Evolutionary conservation across 805 yeast species (phyloP).

Genomic region (Spathaspora girioi): DNA sequence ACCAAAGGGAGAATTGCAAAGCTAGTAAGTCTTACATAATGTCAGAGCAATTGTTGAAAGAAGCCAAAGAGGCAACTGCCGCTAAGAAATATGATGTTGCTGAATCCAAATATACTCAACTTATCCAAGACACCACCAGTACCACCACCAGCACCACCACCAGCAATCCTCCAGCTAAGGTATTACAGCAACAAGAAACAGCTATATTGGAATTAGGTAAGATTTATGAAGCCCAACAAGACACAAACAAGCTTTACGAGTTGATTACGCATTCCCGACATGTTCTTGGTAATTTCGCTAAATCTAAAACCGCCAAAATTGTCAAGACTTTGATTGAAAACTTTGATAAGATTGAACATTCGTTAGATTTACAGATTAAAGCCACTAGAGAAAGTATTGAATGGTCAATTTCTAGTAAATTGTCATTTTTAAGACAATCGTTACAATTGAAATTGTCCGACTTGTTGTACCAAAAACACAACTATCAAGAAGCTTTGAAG

Average conservation of each 20-base stretch:
- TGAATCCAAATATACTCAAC: slow-evolving; percentile 52
- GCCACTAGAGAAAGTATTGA: slow-evolving; percentile 77
- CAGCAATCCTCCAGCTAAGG: slow-evolving; percentile 13
- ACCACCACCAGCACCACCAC: slow-evolving; percentile 9
- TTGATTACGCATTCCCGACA: slow-evolving; percentile 67
- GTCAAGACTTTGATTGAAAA: slow-evolving; percentile 77
- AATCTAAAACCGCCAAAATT: slow-evolving; percentile 92
- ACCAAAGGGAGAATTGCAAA: neutral
- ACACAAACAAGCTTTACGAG: slow-evolving; percentile 49
- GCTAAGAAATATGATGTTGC: slow-evolving; percentile 52
- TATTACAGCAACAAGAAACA: slow-evolving; percentile 49
- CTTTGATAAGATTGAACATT: slow-evolving; percentile 59
- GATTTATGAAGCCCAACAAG: slow-evolving; percentile 51
- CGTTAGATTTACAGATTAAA: slow-evolving; percentile 65
- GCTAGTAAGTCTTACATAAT: slow-evolving; percentile 6
- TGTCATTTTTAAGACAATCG: slow-evolving; percentile 85
- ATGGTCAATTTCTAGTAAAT: slow-evolving; percentile 81
- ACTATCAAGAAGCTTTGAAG: slow-evolving; percentile 65
- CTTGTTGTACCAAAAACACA: slow-evolving; percentile 61
- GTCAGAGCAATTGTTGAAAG: slow-evolving; percentile 37
- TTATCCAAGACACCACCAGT: slow-evolving; percentile 33
- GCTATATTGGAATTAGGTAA: slow-evolving; percentile 76
- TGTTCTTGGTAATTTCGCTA: slow-evolving; percentile 78
- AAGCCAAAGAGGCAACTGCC: slow-evolving; percentile 58
- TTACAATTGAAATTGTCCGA: slow-evolving; percentile 80